A percentile compares a stretch with the other conserved stretches of the same genome.
Evolutionary conservation across 2,329 filamentous ascomycete species (phyloP).

Genomic region (Ascochyta lentis): DNA sequence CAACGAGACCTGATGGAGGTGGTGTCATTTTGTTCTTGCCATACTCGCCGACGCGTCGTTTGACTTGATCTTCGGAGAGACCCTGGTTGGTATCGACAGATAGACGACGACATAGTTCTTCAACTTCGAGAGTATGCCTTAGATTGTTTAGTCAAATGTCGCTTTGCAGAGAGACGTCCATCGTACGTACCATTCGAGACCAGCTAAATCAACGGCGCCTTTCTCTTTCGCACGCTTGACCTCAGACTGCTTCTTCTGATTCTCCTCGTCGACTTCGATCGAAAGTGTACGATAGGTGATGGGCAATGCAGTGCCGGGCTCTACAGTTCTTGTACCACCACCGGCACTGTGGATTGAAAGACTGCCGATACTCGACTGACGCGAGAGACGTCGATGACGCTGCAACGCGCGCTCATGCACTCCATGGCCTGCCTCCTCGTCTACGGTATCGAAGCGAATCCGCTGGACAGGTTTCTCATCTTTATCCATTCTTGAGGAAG

Average conservation of each 20-base stretch:
- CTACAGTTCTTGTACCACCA: slow-evolving; percentile 45
- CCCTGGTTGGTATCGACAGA: slow-evolving; percentile 64
- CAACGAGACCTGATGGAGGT: slow-evolving; percentile 66
- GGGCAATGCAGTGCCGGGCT: slow-evolving; percentile 52
- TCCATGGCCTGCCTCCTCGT: slow-evolving; percentile 45
- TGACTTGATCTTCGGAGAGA: slow-evolving; percentile 65
- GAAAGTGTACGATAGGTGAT: slow-evolving; percentile 55
- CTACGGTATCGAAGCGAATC: slow-evolving; percentile 31
- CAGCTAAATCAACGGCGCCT: slow-evolving; percentile 51
- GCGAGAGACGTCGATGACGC: slow-evolving; percentile 24
- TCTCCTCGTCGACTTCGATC: slow-evolving; percentile 51
- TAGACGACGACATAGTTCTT: slow-evolving; percentile 67
- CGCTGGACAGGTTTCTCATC: slow-evolving; percentile 32
- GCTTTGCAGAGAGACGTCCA: neutral
- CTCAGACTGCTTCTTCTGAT: slow-evolving; percentile 36
- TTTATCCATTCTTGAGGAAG: slow-evolving; percentile 31
- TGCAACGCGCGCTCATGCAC: slow-evolving; percentile 28
- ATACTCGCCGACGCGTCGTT: slow-evolving; percentile 63
- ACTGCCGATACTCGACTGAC: slow-evolving; percentile 47
- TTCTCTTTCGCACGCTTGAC: slow-evolving; percentile 44
- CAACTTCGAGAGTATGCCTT: slow-evolving; percentile 64
- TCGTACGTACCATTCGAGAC: slow-evolving; percentile 62
- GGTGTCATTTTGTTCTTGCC: slow-evolving; percentile 72
- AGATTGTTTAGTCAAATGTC: neutral
- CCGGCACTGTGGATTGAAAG: slow-evolving; percentile 44